Percentiles rank a stretch among this genome's conserved stretches.
These are phyloP conservation scores for Epichloe scottii DNA, from an alignment of 2,329 filamentous ascomycete genomes.

Conservation along the genomic window DNA sequence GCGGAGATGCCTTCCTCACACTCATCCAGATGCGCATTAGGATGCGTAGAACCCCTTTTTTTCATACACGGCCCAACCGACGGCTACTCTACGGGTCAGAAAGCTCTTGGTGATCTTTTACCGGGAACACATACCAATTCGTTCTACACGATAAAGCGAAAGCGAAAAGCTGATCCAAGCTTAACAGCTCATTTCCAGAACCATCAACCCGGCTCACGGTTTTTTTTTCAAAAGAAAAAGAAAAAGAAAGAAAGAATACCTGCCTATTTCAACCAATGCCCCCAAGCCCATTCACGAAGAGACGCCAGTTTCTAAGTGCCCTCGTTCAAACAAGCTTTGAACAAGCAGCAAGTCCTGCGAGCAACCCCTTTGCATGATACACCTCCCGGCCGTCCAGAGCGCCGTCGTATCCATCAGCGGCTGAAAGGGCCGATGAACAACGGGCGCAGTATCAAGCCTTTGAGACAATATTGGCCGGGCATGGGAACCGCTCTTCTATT, in stretches of 20 bases:
- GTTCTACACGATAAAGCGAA: too few species aligned
- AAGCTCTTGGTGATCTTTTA: too few species aligned
- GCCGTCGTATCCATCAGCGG: not conserved
- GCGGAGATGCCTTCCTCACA: too few species aligned
- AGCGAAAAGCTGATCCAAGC: too few species aligned
- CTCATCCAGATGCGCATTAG: too few species aligned
- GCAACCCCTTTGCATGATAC: not conserved
- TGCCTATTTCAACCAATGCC: not conserved
- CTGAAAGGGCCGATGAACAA: not conserved
- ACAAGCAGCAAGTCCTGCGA: too few species aligned
- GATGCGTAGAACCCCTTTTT: too few species aligned
- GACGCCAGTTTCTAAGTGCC: not conserved
- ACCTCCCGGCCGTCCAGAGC: not conserved
- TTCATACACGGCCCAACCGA: too few species aligned
- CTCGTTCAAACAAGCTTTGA: not conserved
- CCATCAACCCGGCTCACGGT: not conserved
- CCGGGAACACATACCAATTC: too few species aligned
- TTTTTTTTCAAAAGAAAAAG: rapidly evolving
- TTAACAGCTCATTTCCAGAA: not conserved
- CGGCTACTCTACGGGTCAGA: too few species aligned
- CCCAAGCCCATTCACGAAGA: not conserved
- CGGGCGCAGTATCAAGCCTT: not conserved
- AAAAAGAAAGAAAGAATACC: too few species aligned
- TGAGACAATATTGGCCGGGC: not conserved
- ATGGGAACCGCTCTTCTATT: not conserved